phyloP scores from a whole-genome alignment of 2,329 filamentous ascomycete species.

The Xylariales sp. region DNA sequence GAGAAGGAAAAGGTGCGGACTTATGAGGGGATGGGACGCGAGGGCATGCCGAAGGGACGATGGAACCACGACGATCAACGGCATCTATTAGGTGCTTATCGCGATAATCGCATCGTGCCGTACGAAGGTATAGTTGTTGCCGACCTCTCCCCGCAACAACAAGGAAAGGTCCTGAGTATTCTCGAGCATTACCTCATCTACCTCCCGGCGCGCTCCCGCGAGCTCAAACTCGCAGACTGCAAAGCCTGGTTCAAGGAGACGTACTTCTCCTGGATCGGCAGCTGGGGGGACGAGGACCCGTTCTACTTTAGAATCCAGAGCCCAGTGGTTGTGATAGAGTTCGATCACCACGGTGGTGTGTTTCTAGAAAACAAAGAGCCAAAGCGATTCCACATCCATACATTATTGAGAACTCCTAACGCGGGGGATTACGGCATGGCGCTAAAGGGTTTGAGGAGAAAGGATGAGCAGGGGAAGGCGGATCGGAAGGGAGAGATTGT shows the following conservation, averaged over 20 bases:
- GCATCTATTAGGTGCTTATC: conserved; percentile 71
- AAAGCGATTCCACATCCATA: conserved; percentile 76
- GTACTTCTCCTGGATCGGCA: conserved; percentile 77
- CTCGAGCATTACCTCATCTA: conserved; percentile 64
- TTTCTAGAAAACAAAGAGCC: conserved; percentile 70
- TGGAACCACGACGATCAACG: conserved; percentile 82
- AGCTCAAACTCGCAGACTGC: conserved; percentile 50
- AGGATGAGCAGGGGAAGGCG: too few relatives aligned
- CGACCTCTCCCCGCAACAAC: conserved; percentile 42
- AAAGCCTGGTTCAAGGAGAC: conserved; percentile 60
- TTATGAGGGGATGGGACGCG: conserved; percentile 58
- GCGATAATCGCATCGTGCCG: conserved; percentile 72
- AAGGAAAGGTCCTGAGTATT: conserved; percentile 52
- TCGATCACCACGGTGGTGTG: conserved; percentile 76
- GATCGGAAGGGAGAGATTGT: conserved; percentile 8
- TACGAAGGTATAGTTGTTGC: conserved; percentile 63
- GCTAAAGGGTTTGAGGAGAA: conserved; percentile 33
- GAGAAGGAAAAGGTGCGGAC: conserved; percentile 48
- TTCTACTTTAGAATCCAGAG: conserved; percentile 78
- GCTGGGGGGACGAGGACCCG: conserved; percentile 58
- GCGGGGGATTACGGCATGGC: conserved; percentile 69
- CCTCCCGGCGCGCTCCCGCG: conserved; percentile 52
- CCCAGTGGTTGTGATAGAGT: conserved; percentile 69
- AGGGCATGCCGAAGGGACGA: conserved; percentile 60
- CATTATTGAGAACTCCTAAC: conserved; percentile 67